phyloP scores from a whole-genome alignment of 2,329 filamentous ascomycete species.

The Orbilia javanica region DNA sequence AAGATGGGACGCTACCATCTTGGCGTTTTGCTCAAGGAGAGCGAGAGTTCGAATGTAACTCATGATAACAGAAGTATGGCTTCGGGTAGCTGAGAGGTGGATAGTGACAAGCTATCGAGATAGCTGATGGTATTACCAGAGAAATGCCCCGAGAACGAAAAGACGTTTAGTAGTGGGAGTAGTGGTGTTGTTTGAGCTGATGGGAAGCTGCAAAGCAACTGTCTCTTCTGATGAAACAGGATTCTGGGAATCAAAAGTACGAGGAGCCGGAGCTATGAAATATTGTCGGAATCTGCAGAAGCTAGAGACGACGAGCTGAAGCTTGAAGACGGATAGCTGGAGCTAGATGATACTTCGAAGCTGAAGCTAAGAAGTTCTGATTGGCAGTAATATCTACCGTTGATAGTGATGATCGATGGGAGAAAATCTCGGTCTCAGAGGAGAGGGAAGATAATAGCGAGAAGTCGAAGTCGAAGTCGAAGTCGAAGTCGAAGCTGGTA shows the following conservation, averaged over 20 bases:
- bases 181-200: not conserved
- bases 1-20: not conserved
- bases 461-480: too few relatives aligned
- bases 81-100: too few relatives aligned
- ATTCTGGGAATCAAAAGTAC: not conserved
- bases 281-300: not conserved
- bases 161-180: not conserved
- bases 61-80: not conserved
- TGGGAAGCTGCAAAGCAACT: too few relatives aligned
- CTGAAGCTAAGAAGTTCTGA: too few relatives aligned
- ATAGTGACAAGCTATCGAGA: not conserved
- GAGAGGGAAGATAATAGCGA: too few relatives aligned
- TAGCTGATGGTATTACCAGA: not conserved
- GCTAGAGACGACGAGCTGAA: not conserved
- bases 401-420: too few relatives aligned
- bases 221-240: too few relatives aligned
- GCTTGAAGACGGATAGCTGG: not conserved
- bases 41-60: not conserved
- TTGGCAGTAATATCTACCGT: too few relatives aligned
- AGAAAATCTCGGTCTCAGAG: too few relatives aligned
- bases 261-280: not conserved
- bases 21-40: not conserved
- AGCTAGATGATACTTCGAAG: not conserved
- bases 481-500: too few relatives aligned
- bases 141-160: not conserved